Base-by-base conservation (phyloP, 768 basidiomycete genomes). In the Suillus sp. region DNA sequence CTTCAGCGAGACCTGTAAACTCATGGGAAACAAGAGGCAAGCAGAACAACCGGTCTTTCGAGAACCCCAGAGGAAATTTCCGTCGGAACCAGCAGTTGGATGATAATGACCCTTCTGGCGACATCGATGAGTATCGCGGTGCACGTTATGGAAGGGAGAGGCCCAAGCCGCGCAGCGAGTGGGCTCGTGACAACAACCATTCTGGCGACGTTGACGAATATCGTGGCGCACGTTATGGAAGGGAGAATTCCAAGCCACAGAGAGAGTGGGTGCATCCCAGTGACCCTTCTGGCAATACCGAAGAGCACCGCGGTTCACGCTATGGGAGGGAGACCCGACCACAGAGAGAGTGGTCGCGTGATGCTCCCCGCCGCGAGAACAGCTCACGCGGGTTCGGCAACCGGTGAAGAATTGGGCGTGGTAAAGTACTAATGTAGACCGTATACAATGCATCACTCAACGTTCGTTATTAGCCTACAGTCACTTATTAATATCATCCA, bases 21-120 rank as follows among this genome's bases (percentile, higher is more conserved):
- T 57, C 54, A n/a, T 62, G 62, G 62, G 59, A 59, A n/a, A 16
- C 2, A 11, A 61, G 62, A 40, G 59, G 62, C 40, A 59, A 20
- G 30, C 56, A 57, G 56, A 57, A 38, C 37, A 57, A 27, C 3
- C 37, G 56, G 18, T 57, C 38, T 38, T 57, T 38, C 27, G 38
- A 40, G 0, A 40, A 20, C 10, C 38, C 56, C 25, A 57, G 56
- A 40, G 38, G 38, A 27, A 27, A 20, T 9, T 57, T 30, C 56
- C 56, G 38, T 18, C 38, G 27, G 32, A 35, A 61, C 13, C 16
- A 43, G 20, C 22, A 25, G 10, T 25, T 3, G 3, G 58, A 61
- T 43, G 7, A 14, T 6, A n/a, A 45, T 43, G 62, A 35, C 43
- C 56, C 2, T 25, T 54, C 40, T 25, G 32, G 56, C 25, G 4